Evolutionary conservation across 2,329 filamentous ascomycete genomes (phyloP).

Genomic region (Aspergillus quadrilineatus): DNA sequence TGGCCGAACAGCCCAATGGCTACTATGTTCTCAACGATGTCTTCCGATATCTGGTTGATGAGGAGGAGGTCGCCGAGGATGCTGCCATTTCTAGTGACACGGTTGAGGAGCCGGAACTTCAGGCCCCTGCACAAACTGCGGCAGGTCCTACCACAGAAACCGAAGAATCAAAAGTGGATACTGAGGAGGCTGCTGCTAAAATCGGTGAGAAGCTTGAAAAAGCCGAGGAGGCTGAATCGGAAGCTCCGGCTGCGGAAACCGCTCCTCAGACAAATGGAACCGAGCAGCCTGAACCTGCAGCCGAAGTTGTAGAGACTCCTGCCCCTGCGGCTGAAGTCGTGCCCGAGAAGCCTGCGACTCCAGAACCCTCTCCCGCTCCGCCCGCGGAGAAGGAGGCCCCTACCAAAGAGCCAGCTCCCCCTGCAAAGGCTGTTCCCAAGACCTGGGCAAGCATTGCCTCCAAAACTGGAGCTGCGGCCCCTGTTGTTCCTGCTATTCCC

Average conservation of each 20-base stretch:
- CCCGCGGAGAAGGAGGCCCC: constrained; percentile 44
- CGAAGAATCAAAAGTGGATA: constrained; percentile 34
- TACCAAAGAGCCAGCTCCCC: constrained; percentile 53
- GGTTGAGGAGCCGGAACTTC: constrained; percentile 37
- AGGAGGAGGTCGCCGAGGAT: constrained; percentile 53
- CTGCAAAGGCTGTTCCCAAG: constrained; percentile 55
- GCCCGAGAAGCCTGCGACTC: constrained; percentile 57
- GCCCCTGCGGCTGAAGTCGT: constrained; percentile 29
- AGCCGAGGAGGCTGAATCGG: constrained; percentile 46
- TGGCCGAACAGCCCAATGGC: constrained; percentile 91
- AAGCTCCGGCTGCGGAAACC: constrained; percentile 30
- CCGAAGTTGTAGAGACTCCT: constrained; percentile 31
- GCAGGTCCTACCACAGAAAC: constrained; percentile 20
- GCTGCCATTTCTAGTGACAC: constrained; percentile 48
- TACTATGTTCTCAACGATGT: constrained; percentile 99
- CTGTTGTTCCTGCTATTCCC: constrained; percentile 37
- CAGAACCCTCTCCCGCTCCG: constrained; percentile 57
- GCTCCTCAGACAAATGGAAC: constrained; percentile 39
- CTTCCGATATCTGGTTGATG: constrained; percentile 87
- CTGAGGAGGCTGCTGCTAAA: constrained; percentile 49
- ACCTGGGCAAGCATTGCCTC: constrained; percentile 65
- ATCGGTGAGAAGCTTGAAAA: constrained; percentile 75
- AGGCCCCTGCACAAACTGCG: constrained; percentile 27
- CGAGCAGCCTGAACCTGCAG: constrained; percentile 22
- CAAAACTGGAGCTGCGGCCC: constrained; percentile 42